Percentiles rank a stretch among this genome's conserved stretches.
These are phyloP conservation scores for Biancaea sappan DNA, from an alignment of 306 rosid species.

Conservation along the genomic window DNA sequence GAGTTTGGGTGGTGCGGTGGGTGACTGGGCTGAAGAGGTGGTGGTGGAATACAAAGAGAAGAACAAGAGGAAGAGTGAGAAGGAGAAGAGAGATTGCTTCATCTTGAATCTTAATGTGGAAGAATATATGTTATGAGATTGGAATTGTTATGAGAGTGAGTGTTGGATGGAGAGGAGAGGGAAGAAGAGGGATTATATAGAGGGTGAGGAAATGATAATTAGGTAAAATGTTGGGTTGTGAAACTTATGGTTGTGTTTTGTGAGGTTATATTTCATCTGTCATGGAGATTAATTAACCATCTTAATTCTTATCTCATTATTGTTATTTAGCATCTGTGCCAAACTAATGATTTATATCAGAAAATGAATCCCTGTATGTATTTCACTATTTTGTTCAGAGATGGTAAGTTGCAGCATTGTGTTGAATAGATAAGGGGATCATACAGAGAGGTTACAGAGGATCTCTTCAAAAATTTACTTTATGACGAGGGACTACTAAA, in stretches of 20 bases:
- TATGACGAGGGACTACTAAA: too few species aligned
- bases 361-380: neutral
- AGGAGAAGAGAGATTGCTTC: slow-evolving; percentile 24
- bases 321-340: slow-evolving; percentile 2
- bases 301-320: slow-evolving; percentile 14
- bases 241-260: neutral
- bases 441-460: neutral
- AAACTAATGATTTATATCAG: neutral
- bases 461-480: too few species aligned
- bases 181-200: slow-evolving; percentile 25
- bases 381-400: neutral
- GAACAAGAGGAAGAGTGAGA: neutral
- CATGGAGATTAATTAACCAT: slow-evolving; percentile 23
- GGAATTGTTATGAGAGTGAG: neutral
- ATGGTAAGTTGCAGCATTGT: neutral
- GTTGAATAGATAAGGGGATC: too few species aligned
- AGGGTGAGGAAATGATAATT: slow-evolving; percentile 8
- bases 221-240: slow-evolving; percentile 27
- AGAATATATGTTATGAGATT: neutral
- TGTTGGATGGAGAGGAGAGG: slow-evolving; percentile 10
- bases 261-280: slow-evolving; percentile 21
- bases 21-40: slow-evolving; percentile 7
- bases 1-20: slow-evolving; percentile 25
- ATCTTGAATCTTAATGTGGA: neutral
- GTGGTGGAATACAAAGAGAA: slow-evolving; percentile 2